Percentiles rank a stretch among this genome's conserved stretches.
Conservation (phyloP, 805 yeast genomes). For the Metschnikowia vanudenii region DNA sequence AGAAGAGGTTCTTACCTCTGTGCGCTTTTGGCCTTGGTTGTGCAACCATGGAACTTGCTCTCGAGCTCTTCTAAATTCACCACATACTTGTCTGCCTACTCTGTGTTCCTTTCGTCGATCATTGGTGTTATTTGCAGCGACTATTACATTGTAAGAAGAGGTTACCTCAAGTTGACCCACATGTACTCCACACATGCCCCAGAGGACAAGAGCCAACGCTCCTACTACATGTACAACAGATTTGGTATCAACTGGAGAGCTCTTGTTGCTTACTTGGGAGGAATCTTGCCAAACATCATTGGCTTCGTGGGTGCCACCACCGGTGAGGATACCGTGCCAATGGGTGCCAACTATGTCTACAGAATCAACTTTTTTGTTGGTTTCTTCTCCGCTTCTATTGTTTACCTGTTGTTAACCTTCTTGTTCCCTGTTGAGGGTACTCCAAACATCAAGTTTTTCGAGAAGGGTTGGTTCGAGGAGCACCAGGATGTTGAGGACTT, state of each 20-base stretch:
- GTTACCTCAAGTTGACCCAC: slow-evolving; percentile 61
- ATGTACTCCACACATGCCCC: slow-evolving; percentile 52
- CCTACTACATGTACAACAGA: slow-evolving; percentile 57
- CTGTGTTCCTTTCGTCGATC: slow-evolving; percentile 79
- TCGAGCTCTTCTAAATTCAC: slow-evolving; percentile 71
- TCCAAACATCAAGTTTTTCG: slow-evolving; percentile 38
- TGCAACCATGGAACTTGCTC: slow-evolving; percentile 79
- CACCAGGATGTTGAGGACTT: slow-evolving; percentile 65
- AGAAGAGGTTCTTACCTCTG: slow-evolving; percentile 80
- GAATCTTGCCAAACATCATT: slow-evolving; percentile 78
- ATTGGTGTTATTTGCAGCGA: slow-evolving; percentile 75
- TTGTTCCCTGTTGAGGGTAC: slow-evolving; percentile 50
- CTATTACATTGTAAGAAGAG: slow-evolving; percentile 67
- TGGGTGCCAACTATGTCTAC: slow-evolving; percentile 74
- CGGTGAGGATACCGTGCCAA: slow-evolving; percentile 65
- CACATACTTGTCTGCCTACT: slow-evolving; percentile 75
- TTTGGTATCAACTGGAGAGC: slow-evolving; percentile 85
- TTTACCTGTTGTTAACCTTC: slow-evolving; percentile 53
- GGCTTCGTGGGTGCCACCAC: slow-evolving; percentile 84
- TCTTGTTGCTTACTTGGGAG: slow-evolving; percentile 72
- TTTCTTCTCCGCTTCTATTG: slow-evolving; percentile 53
- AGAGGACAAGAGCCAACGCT: slow-evolving; percentile 26
- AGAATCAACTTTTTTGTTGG: slow-evolving; percentile 77
- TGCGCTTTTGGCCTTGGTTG: slow-evolving; percentile 65
- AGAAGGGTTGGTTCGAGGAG: slow-evolving; percentile 62